These are phyloP conservation scores for Linderniella brevidens DNA, from an alignment of 257 asterid species.

Conservation along the genomic window DNA sequence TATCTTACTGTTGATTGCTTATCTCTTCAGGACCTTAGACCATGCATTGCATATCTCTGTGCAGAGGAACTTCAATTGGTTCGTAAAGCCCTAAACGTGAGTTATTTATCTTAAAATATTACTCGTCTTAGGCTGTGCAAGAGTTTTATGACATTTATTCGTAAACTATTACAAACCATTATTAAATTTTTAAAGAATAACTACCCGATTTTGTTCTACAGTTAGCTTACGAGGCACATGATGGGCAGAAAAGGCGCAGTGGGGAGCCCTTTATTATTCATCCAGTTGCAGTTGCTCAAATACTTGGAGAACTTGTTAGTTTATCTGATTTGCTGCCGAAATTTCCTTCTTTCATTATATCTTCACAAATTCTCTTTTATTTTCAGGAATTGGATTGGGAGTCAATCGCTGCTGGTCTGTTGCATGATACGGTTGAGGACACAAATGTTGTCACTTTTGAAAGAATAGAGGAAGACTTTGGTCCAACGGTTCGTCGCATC, in stretches of 20 bases:
- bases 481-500: slow-evolving; percentile 60
- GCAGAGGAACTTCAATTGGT: slow-evolving; percentile 61
- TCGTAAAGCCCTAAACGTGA: slow-evolving; percentile 51
- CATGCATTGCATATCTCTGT: slow-evolving; percentile 63
- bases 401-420: slow-evolving; percentile 86
- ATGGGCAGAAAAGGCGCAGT: slow-evolving; percentile 93
- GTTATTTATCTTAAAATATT: slow-evolving; percentile 14
- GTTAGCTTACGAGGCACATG: slow-evolving; percentile 81
- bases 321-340: not conserved
- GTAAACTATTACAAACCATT: no score
- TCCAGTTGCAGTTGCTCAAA: slow-evolving; percentile 93
- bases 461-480: slow-evolving; percentile 68
- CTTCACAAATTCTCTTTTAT: not conserved
- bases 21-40: slow-evolving; percentile 50
- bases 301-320: slow-evolving; percentile 88
- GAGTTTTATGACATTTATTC: not conserved
- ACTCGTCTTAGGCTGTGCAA: not conserved
- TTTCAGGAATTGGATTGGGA: slow-evolving; percentile 86
- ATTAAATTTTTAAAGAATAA: no score
- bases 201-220: not conserved
- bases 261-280: slow-evolving; percentile 90
- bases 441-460: slow-evolving; percentile 72
- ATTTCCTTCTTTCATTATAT: not conserved
- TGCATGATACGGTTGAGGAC: slow-evolving; percentile 93
- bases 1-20: slow-evolving; percentile 6